These are phyloP conservation scores for Pythium periplocum DNA, from an alignment of 352 stramenopile genomes.

Conservation along the genomic window DNA sequence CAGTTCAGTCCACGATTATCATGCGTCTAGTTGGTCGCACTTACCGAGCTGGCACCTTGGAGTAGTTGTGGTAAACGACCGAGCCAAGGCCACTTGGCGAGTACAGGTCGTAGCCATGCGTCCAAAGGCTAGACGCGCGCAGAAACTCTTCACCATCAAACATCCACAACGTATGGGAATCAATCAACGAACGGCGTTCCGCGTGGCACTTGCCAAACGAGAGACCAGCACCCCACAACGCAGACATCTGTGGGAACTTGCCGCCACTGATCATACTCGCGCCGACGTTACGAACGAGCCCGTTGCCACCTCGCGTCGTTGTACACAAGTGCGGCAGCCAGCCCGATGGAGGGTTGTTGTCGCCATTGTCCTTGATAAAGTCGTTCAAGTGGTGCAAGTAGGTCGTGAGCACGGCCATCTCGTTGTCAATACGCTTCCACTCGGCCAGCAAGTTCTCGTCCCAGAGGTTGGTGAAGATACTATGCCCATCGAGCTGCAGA, in stretches of 20 bases:
- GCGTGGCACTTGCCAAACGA: slow-evolving; percentile 86
- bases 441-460: slow-evolving; percentile 68
- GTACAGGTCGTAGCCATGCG: slow-evolving; percentile 37
- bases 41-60: slow-evolving; percentile 27
- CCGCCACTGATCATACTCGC: slow-evolving; percentile 73
- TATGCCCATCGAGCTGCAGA: slow-evolving; percentile 80
- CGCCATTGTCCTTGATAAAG: slow-evolving; percentile 73
- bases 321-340: slow-evolving; percentile 72
- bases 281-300: slow-evolving; percentile 63
- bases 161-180: slow-evolving; percentile 70
- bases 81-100: slow-evolving; percentile 27
- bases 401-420: slow-evolving; percentile 80
- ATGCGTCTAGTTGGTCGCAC: slow-evolving; percentile 11
- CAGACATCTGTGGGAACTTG: slow-evolving; percentile 67
- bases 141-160: slow-evolving; percentile 41
- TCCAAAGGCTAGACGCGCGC: slow-evolving; percentile 30
- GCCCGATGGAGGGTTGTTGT: slow-evolving; percentile 50
- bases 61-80: slow-evolving; percentile 48
- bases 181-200: slow-evolving; percentile 61
- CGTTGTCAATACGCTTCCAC: slow-evolving; percentile 71
- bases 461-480: slow-evolving; percentile 84
- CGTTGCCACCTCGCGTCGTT: slow-evolving; percentile 60
- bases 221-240: slow-evolving; percentile 71
- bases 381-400: slow-evolving; percentile 83
- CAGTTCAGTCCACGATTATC: neutral